Conservation (phyloP, 768 basidiomycete genomes). For the Gymnopilus dilepis region DNA sequence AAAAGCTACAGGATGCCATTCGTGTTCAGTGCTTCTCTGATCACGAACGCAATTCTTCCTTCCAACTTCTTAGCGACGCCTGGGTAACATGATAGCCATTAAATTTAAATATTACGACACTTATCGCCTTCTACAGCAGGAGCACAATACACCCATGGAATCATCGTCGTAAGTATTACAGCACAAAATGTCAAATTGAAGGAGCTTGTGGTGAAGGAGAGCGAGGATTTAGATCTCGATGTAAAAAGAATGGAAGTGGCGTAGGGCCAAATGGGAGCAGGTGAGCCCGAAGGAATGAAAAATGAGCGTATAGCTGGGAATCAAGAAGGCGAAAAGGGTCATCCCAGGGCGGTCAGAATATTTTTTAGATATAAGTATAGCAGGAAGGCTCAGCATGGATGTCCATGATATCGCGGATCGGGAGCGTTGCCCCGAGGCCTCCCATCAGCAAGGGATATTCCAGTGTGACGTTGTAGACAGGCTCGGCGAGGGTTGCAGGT, state of each 20-base stretch:
- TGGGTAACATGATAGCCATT: no score
- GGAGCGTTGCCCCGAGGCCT: conserved; percentile 30
- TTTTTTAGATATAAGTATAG: conserved; percentile 24
- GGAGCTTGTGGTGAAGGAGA: neutral
- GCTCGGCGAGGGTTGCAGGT: conserved; percentile 32
- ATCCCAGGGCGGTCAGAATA: neutral
- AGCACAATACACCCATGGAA: no score
- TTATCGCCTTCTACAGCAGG: no score
- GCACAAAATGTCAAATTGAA: neutral
- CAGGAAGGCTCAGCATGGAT: conserved; percentile 35
- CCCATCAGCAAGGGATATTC: conserved; percentile 36
- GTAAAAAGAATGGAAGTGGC: neutral
- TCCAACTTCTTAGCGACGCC: no score
- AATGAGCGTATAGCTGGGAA: neutral
- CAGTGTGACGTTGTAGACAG: conserved; percentile 38
- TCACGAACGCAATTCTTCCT: no score
- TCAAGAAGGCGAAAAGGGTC: neutral
- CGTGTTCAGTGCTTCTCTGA: no score
- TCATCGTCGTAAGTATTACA: neutral
- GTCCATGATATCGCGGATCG: conserved; percentile 40
- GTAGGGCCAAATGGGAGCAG: neutral
- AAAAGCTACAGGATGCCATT: no score
- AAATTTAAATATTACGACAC: no score
- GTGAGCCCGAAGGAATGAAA: neutral
- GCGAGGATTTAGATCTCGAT: neutral